Evolutionary conservation across 2,329 filamentous ascomycete genomes (phyloP).

Genomic region (Thermothelomyces thermophilus): DNA sequence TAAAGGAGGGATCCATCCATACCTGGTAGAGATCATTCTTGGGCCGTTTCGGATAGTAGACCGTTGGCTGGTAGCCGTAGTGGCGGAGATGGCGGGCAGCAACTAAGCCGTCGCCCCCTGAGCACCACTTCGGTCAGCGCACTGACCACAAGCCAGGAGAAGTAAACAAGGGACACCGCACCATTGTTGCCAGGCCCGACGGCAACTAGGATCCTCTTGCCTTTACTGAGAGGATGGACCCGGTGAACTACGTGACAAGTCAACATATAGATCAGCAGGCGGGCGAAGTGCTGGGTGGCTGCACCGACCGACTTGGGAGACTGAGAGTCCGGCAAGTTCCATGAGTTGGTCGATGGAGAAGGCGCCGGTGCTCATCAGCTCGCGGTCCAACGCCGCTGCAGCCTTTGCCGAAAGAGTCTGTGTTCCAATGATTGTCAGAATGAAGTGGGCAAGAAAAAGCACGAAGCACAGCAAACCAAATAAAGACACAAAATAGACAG

Average conservation of each 20-base stretch:
- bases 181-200: constrained; percentile 79
- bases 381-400: constrained; percentile 81
- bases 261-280: not conserved
- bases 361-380: constrained; percentile 81
- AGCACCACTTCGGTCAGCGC: constrained; percentile 30
- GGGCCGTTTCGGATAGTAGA: constrained; percentile 90
- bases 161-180: constrained; percentile 27
- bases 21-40: constrained; percentile 88
- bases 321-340: constrained; percentile 89
- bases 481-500: not conserved
- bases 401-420: constrained; percentile 84
- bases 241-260: constrained; percentile 59
- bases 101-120: constrained; percentile 89
- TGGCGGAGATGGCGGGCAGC: constrained; percentile 86
- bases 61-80: constrained; percentile 80
- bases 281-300: not conserved
- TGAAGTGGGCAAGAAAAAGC: no score
- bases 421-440: not conserved
- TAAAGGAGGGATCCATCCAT: constrained; percentile 15
- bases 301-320: constrained; percentile 73
- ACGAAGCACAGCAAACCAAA: no score
- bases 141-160: constrained; percentile 14
- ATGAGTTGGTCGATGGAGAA: constrained; percentile 96
- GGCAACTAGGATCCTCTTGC: constrained; percentile 73
- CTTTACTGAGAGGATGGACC: constrained; percentile 68